Base-by-base conservation (phyloP, 768 basidiomycete species). In the Tulasnella sp. region DNA sequence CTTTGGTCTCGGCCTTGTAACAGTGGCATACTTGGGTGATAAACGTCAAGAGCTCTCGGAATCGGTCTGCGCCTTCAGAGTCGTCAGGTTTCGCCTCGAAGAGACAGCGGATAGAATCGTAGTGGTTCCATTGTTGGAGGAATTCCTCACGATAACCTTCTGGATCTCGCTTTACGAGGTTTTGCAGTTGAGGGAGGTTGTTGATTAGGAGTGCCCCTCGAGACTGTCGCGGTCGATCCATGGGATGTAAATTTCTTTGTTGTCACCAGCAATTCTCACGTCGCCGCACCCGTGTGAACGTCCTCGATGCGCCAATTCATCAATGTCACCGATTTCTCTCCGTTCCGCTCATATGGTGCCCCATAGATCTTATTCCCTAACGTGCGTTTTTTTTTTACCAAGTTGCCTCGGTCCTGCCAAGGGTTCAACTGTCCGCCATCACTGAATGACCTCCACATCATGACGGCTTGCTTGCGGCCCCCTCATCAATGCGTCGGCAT, bases 121-220 rank as follows among this genome's bases (percentile, higher is more conserved):
- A 98, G 69, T 94, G 89, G 59, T 87, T 88, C 84, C 91, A 96
- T 75, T 99, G 94, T 62, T 90, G 90, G 14, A 92, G 67, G 63
- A 98, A 99, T 64, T 99, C 96, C 60, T 98, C 94, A 67, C 80
- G 85, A 74, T 99, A 98, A 0, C 80, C 83, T 7, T 72, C 69
- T 2, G 94, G 87, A 68, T 96, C 90, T 41, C 96, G 79, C 67
- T 99, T 99, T 69, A 99, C 92, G 52, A 98, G 76, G 67, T 97
- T 97, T 69, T 98, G 94, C 6, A 99, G 77, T 66, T 96, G 90
- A 0, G 96, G 93, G 7, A 97, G 79, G 66, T 94, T 94, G 14
- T 86, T 79, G 31, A 88, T 84, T 62, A 94, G 77, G 55, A 91
- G 76, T 50, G 84, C 75, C 48, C 86, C 86, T 57, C 87, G 62